A percentile compares a stretch with the other conserved stretches of the same genome.
Evolutionary conservation across 768 basidiomycete species (phyloP).

Genomic region (Pulveroboletus sp.): DNA sequence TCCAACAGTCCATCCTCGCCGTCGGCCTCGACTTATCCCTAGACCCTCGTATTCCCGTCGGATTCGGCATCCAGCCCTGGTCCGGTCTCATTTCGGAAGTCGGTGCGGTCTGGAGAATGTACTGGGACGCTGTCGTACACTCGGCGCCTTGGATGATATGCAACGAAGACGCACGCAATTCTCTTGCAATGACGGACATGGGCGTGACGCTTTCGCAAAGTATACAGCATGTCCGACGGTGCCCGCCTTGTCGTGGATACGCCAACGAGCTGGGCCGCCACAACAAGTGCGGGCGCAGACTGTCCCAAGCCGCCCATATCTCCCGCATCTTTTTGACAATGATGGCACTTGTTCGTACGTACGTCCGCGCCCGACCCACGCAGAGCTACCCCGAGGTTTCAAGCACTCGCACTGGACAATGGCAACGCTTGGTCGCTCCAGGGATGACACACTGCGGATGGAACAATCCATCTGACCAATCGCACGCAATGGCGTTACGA

Average conservation of each 20-base stretch:
- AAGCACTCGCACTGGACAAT: too few relatives aligned
- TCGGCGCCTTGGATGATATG: too few relatives aligned
- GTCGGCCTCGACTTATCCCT: constrained; percentile 7
- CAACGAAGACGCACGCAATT: too few relatives aligned
- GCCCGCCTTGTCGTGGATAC: too few relatives aligned
- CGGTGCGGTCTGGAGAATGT: too few relatives aligned
- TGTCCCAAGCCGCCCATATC: constrained; percentile 1
- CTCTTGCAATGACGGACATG: too few relatives aligned
- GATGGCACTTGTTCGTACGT: constrained; percentile 12
- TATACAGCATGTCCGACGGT: too few relatives aligned
- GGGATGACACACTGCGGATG: neutral
- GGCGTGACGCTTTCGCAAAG: too few relatives aligned
- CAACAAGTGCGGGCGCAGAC: constrained; percentile 6
- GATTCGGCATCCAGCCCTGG: constrained; percentile 1
- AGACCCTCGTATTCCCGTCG: constrained; percentile 12
- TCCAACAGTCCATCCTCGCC: neutral
- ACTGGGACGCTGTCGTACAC: too few relatives aligned
- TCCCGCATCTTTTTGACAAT: constrained; percentile 16
- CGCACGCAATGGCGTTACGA: neutral
- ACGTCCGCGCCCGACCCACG: constrained; percentile 9
- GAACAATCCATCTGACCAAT: neutral
- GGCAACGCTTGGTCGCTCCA: too few relatives aligned
- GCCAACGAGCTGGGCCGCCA: neutral
- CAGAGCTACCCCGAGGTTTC: too few relatives aligned
- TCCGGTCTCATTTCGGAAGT: constrained; percentile 1